These are phyloP conservation scores for Cercospora brassicicola DNA, from an alignment of 2,329 filamentous ascomycete species.

Conservation along the genomic window DNA sequence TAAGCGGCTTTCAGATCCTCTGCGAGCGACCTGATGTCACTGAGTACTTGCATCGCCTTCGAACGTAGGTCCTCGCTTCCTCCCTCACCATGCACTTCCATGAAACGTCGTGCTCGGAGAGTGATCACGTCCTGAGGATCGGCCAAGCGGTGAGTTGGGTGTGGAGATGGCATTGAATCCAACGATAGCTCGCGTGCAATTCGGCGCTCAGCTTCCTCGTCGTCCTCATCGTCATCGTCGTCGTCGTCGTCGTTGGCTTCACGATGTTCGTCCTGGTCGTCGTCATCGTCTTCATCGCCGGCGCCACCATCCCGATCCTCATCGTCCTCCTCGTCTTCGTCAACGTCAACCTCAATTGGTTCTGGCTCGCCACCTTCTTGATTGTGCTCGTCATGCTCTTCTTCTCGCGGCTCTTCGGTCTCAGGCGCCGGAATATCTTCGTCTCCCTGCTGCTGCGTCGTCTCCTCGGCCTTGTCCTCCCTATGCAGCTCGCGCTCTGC, in stretches of 20 bases:
- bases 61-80: slow-evolving; percentile 72
- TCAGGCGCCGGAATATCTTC: slow-evolving; percentile 43
- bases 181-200: slow-evolving; percentile 62
- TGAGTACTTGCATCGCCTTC: slow-evolving; percentile 74
- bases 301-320: slow-evolving; percentile 27
- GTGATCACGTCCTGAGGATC: slow-evolving; percentile 73
- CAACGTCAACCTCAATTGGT: slow-evolving; percentile 31
- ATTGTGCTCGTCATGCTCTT: slow-evolving; percentile 56
- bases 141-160: slow-evolving; percentile 32
- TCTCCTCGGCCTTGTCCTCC: slow-evolving; percentile 16
- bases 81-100: slow-evolving; percentile 78
- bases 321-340: slow-evolving; percentile 39
- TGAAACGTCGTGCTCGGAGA: slow-evolving; percentile 74
- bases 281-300: slow-evolving; percentile 27
- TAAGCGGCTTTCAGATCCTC: slow-evolving; percentile 72
- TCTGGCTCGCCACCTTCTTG: slow-evolving; percentile 43
- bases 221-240: slow-evolving; percentile 55
- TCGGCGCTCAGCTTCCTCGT: slow-evolving; percentile 44
- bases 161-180: slow-evolving; percentile 45
- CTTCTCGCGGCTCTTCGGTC: slow-evolving; percentile 37
- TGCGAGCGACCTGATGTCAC: slow-evolving; percentile 69
- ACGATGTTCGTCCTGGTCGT: slow-evolving; percentile 31
- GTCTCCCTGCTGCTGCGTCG: slow-evolving; percentile 16
- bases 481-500: slow-evolving; percentile 51
- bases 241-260: slow-evolving; percentile 26